Percentiles rank a stretch among this genome's conserved stretches.
These are phyloP conservation scores for Mycena belliarum DNA, from an alignment of 768 basidiomycete genomes.

Conservation along the genomic window DNA sequence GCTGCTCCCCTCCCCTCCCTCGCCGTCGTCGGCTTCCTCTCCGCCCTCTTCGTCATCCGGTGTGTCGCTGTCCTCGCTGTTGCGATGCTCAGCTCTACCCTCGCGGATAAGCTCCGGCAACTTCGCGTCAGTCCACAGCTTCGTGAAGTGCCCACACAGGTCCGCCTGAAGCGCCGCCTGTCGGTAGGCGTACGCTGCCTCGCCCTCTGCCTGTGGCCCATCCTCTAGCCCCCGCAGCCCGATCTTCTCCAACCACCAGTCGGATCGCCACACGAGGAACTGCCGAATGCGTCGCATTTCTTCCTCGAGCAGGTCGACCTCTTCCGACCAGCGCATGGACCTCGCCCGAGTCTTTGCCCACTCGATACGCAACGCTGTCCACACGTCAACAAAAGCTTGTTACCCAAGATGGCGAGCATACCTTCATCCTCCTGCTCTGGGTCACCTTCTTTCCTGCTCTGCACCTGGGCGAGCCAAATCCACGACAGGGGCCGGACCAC, in stretches of 20 bases:
- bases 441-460: not conserved
- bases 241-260: slow-evolving; percentile 5
- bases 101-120: not conserved
- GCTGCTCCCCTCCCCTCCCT: too few relatives aligned
- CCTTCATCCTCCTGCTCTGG: not conserved
- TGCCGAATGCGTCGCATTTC: slow-evolving; percentile 27
- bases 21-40: too few relatives aligned
- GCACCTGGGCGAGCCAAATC: slow-evolving; percentile 5
- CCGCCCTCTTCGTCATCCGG: too few relatives aligned
- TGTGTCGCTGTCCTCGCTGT: too few relatives aligned
- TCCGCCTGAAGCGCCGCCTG: slow-evolving; percentile 1
- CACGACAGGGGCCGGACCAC: not conserved
- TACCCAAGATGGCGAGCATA: not conserved
- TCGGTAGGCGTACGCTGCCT: slow-evolving; percentile 8
- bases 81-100: too few relatives aligned
- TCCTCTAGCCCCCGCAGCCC: not conserved
- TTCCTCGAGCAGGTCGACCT: slow-evolving; percentile 25
- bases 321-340: slow-evolving; percentile 24
- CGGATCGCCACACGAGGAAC: slow-evolving; percentile 22
- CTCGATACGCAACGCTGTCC: slow-evolving; percentile 21
- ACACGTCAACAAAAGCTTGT: not conserved
- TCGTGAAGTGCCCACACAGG: not conserved
- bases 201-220: slow-evolving; percentile 3
- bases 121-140: not conserved
- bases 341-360: slow-evolving; percentile 26